Evolutionary conservation across 2,329 filamentous ascomycete species (phyloP), one percentile per base, ranked within the genome.

Genomic region (Huntiella abstrusa): DNA sequence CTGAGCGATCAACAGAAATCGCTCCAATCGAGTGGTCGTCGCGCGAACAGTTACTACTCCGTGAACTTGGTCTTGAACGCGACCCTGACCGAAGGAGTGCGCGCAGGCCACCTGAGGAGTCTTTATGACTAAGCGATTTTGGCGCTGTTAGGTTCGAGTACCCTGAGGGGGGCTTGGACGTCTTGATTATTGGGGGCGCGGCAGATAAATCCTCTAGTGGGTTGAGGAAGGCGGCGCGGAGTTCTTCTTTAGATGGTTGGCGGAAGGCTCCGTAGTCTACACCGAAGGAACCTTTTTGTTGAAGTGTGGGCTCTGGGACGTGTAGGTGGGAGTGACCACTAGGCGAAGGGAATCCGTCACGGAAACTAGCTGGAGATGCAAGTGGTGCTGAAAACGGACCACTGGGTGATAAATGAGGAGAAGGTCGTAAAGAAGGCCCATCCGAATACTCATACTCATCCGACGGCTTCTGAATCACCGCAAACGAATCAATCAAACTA

Each of bases 121-220:
- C 71, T 50, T 66, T 66, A 45, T 62, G 62, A 15, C 68, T 65
- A 22, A 65, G 74, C 51, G 68, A 74, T 49, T 68, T 70, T 49
- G 70, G 69, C 0, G 77, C 73, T n/a, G 80, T 85, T 44, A 83
- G 62, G 13, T 77, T 64, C 19, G 82, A 86, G 55, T 77, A 75
- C 46, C 82, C 83, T 43, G 81, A 84, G 0, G 83, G 83, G 5
- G 79, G 80, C 59, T 87, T 87, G 32, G 84, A 75, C 32, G 87
- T 93, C 52, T 80, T 78, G 54, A 92, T 73, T 46, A 88, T 73
- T 13, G 86, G 85, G 10, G 84, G 64, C 41, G 66, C 64, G 16
- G 75, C 75, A 28, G 75, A 69, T 39, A 77, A 62, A 46, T 79
- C 71, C 61, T 77, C 70, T 52, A 77, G 60, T 8, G 69, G 65